Evolutionary conservation across 768 basidiomycete genomes (phyloP).

Genomic region (Agaricus sinodeliciosus): DNA sequence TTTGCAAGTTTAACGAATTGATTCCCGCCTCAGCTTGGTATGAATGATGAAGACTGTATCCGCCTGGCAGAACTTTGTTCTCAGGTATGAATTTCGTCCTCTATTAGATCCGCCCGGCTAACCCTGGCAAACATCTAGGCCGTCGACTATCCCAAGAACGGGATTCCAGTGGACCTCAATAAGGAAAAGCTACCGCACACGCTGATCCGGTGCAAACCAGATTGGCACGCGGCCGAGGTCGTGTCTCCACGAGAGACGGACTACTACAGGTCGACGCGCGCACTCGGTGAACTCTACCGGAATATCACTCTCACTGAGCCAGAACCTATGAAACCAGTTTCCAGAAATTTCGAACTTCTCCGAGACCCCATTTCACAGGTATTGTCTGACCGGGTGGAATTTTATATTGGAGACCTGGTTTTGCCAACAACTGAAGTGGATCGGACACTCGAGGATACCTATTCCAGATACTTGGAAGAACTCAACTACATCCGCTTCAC

Average conservation of each 20-base stretch:
- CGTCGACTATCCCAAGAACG: slow-evolving; percentile 79
- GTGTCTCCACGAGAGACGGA: slow-evolving; percentile 47
- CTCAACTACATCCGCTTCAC: slow-evolving; percentile 64
- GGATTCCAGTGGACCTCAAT: slow-evolving; percentile 52
- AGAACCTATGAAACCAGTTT: slow-evolving; percentile 16
- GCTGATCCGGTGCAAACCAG: slow-evolving; percentile 65
- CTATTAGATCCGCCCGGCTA: not conserved
- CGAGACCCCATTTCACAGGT: slow-evolving; percentile 33
- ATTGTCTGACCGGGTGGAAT: slow-evolving; percentile 24
- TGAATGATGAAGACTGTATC: slow-evolving; percentile 49
- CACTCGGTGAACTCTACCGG: slow-evolving; percentile 69
- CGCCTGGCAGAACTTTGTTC: slow-evolving; percentile 56
- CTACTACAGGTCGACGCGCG: slow-evolving; percentile 66
- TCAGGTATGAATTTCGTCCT: slow-evolving; percentile 23
- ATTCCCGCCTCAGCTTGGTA: slow-evolving; percentile 42
- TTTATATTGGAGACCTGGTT: slow-evolving; percentile 18
- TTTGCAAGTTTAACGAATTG: not conserved
- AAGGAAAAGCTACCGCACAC: slow-evolving; percentile 38
- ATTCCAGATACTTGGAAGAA: slow-evolving; percentile 53
- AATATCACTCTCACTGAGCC: slow-evolving; percentile 42
- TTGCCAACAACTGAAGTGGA: slow-evolving; percentile 14
- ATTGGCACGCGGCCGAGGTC: slow-evolving; percentile 68
- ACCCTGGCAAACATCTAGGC: slow-evolving; percentile 33
- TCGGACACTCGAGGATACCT: slow-evolving; percentile 30
- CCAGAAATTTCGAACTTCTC: slow-evolving; percentile 13